Evolutionary conservation across 345 rosid species (phyloP), one percentile per base, ranked within the genome.

Genomic region (Salix dunnii): DNA sequence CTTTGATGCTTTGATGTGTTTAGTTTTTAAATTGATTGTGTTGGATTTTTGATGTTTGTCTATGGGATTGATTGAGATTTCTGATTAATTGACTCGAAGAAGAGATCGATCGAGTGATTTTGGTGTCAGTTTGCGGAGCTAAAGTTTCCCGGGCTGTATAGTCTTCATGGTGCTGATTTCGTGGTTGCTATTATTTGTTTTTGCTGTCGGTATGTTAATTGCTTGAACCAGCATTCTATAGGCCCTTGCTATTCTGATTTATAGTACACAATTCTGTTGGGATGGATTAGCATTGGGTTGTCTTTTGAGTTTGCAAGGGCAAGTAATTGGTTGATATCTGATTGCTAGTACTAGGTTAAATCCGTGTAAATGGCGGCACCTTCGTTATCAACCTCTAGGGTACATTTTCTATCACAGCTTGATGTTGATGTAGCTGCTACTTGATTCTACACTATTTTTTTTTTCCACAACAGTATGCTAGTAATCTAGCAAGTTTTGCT

Each of bases 1-100:
- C 5, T 40, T 21, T 49, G 67, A 74, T 79, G 13, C 5, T 43
- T 66, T 55, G 58, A 65, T 68, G 76, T 75, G 81, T 58, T 40
- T 74, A 4, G 48, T 48, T 58, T 58, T 31, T 58, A 27, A 58
- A 58, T 71, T 62, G 71, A 7, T 62, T 27, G 35, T 5, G n/a
- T 65, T 65, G 33, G 38, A 13, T 73, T 62, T 61, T 9, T 17
- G 1, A 20, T 6, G 31, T 18, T 27, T 20, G 7, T 1, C 48
- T 67, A 20, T 14, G 71, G 25, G 14, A 33, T 14, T 58, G 21
- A 72, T 33, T 60, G 75, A 58, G 13, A 51, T 51, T 51, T 51
- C 58, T 51, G 58, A 18, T 21, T 20, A 21, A 6, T 21, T 20
- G 58, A 51, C 58, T 51, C 35, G 18, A 71, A 71, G 11, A 30